These are phyloP conservation scores for Talaromyces sp. DNA, from an alignment of 2,329 filamentous ascomycete genomes.

Conservation along the genomic window DNA sequence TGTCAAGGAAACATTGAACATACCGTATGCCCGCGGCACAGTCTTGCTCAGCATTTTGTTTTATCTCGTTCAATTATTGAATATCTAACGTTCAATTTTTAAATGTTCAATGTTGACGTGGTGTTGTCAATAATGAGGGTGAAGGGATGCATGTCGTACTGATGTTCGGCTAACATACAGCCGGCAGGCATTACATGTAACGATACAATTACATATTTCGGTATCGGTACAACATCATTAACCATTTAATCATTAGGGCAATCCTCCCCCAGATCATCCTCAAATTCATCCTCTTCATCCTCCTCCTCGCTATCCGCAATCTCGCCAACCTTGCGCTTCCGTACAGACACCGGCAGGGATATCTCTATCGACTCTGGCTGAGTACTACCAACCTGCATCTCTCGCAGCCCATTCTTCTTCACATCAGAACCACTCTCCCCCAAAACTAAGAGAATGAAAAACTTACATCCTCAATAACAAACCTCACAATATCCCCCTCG, in stretches of 20 bases:
- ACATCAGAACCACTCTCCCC: neutral
- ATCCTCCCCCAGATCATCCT: neutral
- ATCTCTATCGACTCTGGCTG: slow-evolving; percentile 8
- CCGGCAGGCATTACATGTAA: neutral
- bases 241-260: neutral
- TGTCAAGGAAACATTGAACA: too few relatives aligned
- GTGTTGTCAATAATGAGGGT: too few relatives aligned
- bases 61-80: too few relatives aligned
- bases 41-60: neutral
- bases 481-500: slow-evolving; percentile 31
- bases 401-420: slow-evolving; percentile 1
- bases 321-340: slow-evolving; percentile 41
- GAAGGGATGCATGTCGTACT: neutral
- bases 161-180: slow-evolving; percentile 7
- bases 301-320: slow-evolving; percentile 43
- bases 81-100: neutral
- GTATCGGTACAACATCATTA: too few relatives aligned
- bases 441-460: neutral
- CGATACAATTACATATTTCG: too few relatives aligned
- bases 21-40: neutral
- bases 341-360: slow-evolving; percentile 11
- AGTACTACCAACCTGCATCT: slow-evolving; percentile 2
- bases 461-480: slow-evolving; percentile 34
- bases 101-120: too few relatives aligned
- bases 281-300: slow-evolving; percentile 9